Conservation (phyloP, 1,284 basidiomycete genomes). For the Porodaedalea pini region DNA sequence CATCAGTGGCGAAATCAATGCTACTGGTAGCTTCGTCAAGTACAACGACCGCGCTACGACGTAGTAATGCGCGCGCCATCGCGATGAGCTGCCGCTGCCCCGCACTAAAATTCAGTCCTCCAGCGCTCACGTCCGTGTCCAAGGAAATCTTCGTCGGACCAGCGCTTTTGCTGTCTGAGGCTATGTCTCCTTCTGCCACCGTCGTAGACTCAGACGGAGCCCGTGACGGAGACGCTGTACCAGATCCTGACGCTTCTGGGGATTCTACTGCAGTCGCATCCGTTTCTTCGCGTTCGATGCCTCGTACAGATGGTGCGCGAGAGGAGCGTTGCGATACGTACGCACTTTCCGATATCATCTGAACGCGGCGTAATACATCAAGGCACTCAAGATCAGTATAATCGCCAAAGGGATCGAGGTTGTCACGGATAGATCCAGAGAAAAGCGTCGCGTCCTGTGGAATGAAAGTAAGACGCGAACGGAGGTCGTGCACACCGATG, state of each 20-base stretch:
- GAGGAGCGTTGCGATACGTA: slow-evolving; percentile 45
- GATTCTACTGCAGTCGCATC: slow-evolving; percentile 31
- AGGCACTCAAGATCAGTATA: slow-evolving; percentile 77
- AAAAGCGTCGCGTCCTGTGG: slow-evolving; percentile 76
- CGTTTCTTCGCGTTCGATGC: slow-evolving; percentile 33
- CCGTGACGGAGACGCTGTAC: slow-evolving; percentile 29
- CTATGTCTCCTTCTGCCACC: slow-evolving; percentile 11
- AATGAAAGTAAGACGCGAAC: slow-evolving; percentile 52
- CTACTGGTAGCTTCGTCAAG: slow-evolving; percentile 82
- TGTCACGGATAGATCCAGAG: slow-evolving; percentile 82
- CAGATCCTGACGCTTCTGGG: slow-evolving; percentile 21
- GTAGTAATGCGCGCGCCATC: slow-evolving; percentile 73
- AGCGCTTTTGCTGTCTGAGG: slow-evolving; percentile 37
- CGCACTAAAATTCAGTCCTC: slow-evolving; percentile 81
- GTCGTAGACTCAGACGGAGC: slow-evolving; percentile 12
- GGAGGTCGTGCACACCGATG: slow-evolving; percentile 83
- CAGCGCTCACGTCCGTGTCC: slow-evolving; percentile 71
- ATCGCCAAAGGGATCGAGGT: slow-evolving; percentile 83
- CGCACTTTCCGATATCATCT: slow-evolving; percentile 52
- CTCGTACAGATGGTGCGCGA: slow-evolving; percentile 43
- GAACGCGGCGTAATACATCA: slow-evolving; percentile 62
- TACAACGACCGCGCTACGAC: slow-evolving; percentile 74
- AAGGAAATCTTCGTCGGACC: slow-evolving; percentile 58
- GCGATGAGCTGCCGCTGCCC: slow-evolving; percentile 84
- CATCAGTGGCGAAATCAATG: slow-evolving; percentile 73